A percentile compares a stretch with the other conserved stretches of the same genome.
phyloP scores from a whole-genome alignment of 192 early-diverging fungal species.

The Kickxella alabastrina region DNA sequence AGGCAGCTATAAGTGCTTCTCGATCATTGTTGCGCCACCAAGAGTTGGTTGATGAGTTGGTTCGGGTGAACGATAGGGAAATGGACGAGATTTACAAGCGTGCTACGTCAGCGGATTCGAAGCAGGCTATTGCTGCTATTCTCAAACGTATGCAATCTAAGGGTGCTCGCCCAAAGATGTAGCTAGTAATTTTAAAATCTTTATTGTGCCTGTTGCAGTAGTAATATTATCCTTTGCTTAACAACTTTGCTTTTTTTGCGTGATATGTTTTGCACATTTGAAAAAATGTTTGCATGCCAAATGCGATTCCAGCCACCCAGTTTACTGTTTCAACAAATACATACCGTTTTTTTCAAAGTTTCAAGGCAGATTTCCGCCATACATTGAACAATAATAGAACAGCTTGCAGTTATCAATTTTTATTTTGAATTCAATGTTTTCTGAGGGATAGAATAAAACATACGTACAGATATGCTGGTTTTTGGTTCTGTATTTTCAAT shows the following conservation, averaged over 20 bases:
- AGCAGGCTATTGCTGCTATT: constrained; percentile 48
- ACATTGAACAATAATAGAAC: no score
- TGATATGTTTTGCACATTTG: background rate
- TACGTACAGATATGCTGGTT: no score
- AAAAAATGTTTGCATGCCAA: background rate
- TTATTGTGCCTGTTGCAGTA: background rate
- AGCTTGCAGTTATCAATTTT: no score
- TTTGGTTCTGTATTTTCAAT: no score
- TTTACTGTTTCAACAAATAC: no score
- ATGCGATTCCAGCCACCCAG: no score
- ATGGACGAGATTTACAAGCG: constrained; percentile 56
- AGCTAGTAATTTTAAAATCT: background rate
- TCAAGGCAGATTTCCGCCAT: no score
- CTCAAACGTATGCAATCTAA: constrained; percentile 33
- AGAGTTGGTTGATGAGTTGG: constrained; percentile 45
- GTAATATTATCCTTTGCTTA: background rate
- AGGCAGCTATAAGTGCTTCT: constrained; percentile 56
- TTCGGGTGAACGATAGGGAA: constrained; percentile 54
- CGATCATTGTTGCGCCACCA: constrained; percentile 53
- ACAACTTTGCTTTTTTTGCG: background rate
- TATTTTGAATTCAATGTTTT: no score
- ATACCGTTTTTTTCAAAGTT: no score
- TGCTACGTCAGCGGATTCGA: constrained; percentile 55
- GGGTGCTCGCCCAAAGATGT: constrained; percentile 14
- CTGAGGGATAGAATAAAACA: no score